Evolutionary conservation across 2,329 filamentous ascomycete species (phyloP), one percentile per base, ranked within the genome.

Genomic region (Ramularia endophylla): DNA sequence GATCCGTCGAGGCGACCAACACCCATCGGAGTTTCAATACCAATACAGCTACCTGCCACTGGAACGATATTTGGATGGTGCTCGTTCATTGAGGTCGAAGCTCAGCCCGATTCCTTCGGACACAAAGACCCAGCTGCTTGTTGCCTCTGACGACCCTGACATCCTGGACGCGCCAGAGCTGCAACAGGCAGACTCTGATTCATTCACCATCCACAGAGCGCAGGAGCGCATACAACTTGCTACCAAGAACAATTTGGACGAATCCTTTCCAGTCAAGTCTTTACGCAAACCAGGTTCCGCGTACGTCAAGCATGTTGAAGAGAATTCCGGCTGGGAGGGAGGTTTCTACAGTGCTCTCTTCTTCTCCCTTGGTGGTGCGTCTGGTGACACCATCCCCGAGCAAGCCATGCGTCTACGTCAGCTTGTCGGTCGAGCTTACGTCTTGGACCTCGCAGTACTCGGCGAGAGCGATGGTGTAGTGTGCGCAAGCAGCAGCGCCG

Each of bases 321-420:
- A 88, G 58, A 77, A 81, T 1, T 80, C 86, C 29, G 87, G 87
- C 20, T 94, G 87, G 87, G 87, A 94, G 61, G 87, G 87, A 13
- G 87, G 87, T 1, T 94, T 94, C 69, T 94, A 84, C 64, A 75
- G 77, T 11, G 76, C 79, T 54, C 81, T 92, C 65, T 94, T 94
- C 64, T 89, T 84, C 78, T 83, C 80, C 37, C 70, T 94, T 1
- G 87, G 85, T 3, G 37, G 38, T 15, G 44, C 40, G 9, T 38
- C 44, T 19, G 36, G 19, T 3, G 27, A 36, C 18, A 34, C n/a
- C 12, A 27, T 53, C 5, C 44, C 64, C 57, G 27, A 65, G 58
- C 58, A 64, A 42, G 80, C 82, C n/a, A 68, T 85, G 51, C 69
- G 75, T 52, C 66, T 94, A 52, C 73, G 87, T 35, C 81, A 83